Evolutionary conservation across 305 asterid genomes (phyloP), one percentile per base, ranked within the genome.

Genomic region (Stenogyne calaminthoides): DNA sequence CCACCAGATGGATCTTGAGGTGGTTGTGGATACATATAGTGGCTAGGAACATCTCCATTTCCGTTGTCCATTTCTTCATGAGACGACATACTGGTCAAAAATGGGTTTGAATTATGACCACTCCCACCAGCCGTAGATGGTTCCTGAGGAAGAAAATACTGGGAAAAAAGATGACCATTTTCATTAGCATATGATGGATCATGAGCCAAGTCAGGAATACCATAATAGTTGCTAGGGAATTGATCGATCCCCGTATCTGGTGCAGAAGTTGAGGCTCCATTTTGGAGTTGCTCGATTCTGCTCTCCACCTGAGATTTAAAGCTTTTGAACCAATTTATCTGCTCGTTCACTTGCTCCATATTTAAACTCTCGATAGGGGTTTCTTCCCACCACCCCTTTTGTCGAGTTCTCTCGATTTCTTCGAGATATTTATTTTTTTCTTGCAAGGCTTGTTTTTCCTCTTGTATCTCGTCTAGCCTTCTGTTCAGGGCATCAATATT

Each of bases 301-400:
- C 3, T 40, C 4, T 10, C 44, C 0, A 70, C 29, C 4, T 46
- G 72, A 49, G 60, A 22, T 15, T 9, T 47, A 37, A 60, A 16
- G 2, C 18, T 12, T 10, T 20, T 8, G 29, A 79, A 70, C 70
- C 61, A 76, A 2, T 51, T 59, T 6, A 9, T 81, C 73, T 67
- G 22, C 9, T 62, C 64, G 25, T 2, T 20, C 5, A 78, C 70
- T 54, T 80, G 76, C 6, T 85, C 77, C 29, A 2, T 44, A 4
- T 15, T 18, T 10, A 80, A 22, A 4, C 62, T 44, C 10, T 80
- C 78, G 2, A 78, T 46, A 0, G 71, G 57, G 20, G 58, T 32
- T 20, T 47, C 52, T 32, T 81, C 84, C 76, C 82, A 77, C 80
- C 78, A 58, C n/a, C 67, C 76, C 4, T 54, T 65, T 1, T 12